Evolutionary conservation across 306 rosid genomes (phyloP), one percentile per base, ranked within the genome.

Genomic region (Oemleria cerasiformis): DNA sequence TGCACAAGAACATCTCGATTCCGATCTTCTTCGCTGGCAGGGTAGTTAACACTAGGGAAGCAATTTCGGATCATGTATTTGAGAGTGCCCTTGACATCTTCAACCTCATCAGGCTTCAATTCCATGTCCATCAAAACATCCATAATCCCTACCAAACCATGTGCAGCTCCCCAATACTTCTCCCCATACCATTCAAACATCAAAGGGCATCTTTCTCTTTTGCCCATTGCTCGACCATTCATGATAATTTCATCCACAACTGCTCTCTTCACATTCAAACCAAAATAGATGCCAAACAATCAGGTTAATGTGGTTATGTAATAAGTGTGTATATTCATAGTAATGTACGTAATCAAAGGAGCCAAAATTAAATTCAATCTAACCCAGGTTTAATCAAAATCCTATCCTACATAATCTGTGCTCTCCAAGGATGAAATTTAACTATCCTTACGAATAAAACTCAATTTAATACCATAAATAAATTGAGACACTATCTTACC

Each of bases 91-190:
- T 72, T 83, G 36, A 91, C 84, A 48, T 86, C 92, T 78, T 85
- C 90, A 39, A 83, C 67, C 84, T 88, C 86, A 71, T 86, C 95
- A 17, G 89, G 84, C 80, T 79, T 86, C 82, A 91, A 77, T 51
- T 83, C 86, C 87, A 86, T 78, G 79, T 91, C 90, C 90, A 88
- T 78, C 75, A 88, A 71, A 19, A 91, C 92, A 80, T 88, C 86
- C 85, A 91, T 75, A 76, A 86, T 88, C 80, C 97, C 95, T 15
- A 90, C 92, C 79, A 91, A 77, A 42, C 92, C 97, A 84, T 91
- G 97, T 0, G 97, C 95, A 65, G 92, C 92, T 70, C 97, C 95
- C 89, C 92, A 86, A 73, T 88, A 91, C 76, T 78, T 91, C 77
- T 91, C 86, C 8, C 95, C 89, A 15, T 91, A 83, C 90, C 92